Evolutionary conservation across 805 yeast genomes (phyloP).

Genomic region (Grigorovia yakushimaensis): DNA sequence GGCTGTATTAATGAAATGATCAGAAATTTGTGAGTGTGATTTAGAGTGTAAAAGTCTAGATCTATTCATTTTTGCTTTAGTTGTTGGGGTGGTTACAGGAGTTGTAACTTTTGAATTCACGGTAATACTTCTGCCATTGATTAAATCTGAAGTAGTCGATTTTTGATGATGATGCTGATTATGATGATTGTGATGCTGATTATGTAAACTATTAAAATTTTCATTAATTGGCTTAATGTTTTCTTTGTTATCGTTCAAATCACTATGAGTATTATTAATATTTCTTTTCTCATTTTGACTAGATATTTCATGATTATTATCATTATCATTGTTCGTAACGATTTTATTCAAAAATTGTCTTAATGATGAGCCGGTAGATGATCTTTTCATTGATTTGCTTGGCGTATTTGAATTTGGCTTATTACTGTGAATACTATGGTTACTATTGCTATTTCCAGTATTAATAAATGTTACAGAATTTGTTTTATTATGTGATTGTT

Average conservation of each 20-base stretch:
- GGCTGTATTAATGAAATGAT: not conserved
- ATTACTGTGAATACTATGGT: not conserved
- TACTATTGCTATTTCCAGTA: not conserved
- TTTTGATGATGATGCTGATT: not conserved
- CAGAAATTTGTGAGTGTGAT: not conserved
- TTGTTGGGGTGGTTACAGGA: not conserved
- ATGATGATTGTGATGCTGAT: not conserved
- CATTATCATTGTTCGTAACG: slow-evolving; percentile 4
- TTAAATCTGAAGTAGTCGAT: not conserved
- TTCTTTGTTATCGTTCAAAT: not conserved
- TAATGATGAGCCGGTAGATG: slow-evolving; percentile 26
- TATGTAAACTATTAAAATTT: too few relatives aligned
- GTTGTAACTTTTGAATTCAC: not conserved
- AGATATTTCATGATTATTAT: too few relatives aligned
- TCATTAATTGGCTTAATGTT: not conserved
- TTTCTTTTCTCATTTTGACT: too few relatives aligned
- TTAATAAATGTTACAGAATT: not conserved
- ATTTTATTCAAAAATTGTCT: slow-evolving; percentile 25
- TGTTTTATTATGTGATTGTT: not conserved
- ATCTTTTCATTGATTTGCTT: slow-evolving; percentile 13
- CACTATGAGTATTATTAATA: not conserved
- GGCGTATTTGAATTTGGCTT: not conserved
- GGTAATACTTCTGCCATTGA: not conserved
- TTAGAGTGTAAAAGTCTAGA: not conserved
- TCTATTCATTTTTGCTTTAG: not conserved